Evolutionary conservation across 2,329 filamentous ascomycete genomes (phyloP).

Genomic region (Colletotrichum sp.): DNA sequence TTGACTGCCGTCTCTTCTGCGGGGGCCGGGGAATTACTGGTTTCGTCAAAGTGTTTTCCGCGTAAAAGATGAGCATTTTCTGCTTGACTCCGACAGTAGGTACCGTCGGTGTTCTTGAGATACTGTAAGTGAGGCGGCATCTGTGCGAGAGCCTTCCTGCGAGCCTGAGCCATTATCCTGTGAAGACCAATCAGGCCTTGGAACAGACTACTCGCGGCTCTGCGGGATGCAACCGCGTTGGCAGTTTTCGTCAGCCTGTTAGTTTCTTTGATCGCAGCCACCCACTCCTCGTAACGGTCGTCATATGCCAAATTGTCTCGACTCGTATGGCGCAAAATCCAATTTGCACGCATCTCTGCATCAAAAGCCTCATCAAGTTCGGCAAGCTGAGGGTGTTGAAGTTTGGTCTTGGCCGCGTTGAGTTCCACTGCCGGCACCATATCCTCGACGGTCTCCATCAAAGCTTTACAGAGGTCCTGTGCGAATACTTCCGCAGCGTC

Average conservation of each 20-base stretch:
- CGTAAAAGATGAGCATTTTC: not conserved
- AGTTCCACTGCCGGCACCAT: not conserved
- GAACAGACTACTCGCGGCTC: too few species aligned
- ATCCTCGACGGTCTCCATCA: not conserved
- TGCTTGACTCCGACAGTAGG: not conserved
- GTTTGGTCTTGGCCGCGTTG: not conserved
- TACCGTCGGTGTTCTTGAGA: not conserved
- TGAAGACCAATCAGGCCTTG: not conserved
- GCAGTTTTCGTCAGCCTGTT: not conserved
- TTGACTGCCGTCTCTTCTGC: too few species aligned
- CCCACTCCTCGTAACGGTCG: not conserved
- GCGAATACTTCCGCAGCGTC: not conserved
- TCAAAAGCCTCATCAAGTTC: not conserved
- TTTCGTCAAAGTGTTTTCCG: not conserved
- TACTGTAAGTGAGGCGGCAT: not conserved
- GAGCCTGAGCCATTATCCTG: not conserved
- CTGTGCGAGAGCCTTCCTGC: not conserved
- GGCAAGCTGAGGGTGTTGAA: not conserved
- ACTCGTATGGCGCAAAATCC: accelerated
- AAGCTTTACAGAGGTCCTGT: not conserved
- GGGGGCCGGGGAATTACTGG: too few species aligned
- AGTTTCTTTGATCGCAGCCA: not conserved
- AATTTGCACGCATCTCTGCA: not conserved
- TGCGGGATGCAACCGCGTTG: too few species aligned
- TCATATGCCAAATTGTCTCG: not conserved